Evolutionary conservation across 495 filamentous ascomycete genomes (phyloP).

Genomic region (Aspergillus homomorphus): DNA sequence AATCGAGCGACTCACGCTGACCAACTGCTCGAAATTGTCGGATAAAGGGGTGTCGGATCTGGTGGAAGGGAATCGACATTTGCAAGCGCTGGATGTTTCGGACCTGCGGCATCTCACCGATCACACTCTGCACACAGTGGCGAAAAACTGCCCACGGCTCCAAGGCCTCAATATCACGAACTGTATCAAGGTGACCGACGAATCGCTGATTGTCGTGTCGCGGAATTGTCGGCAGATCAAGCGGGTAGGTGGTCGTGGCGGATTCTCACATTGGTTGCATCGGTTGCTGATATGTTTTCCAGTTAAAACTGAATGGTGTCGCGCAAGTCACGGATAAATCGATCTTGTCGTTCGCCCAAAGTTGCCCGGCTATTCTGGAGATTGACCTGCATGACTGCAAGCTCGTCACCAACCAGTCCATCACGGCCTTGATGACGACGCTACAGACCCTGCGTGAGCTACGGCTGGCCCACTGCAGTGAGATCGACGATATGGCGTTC

Average conservation of each 20-base stretch:
- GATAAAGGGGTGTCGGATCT: constrained; percentile 79
- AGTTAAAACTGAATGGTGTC: constrained; percentile 95
- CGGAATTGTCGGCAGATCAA: constrained; percentile 83
- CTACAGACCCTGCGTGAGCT: constrained; percentile 83
- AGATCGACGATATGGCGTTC: constrained; percentile 84
- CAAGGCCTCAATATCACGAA: constrained; percentile 93
- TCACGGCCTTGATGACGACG: constrained; percentile 72
- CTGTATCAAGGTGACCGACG: constrained; percentile 80
- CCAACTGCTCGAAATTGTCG: constrained; percentile 80
- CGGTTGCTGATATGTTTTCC: constrained; percentile 27
- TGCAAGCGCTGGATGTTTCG: constrained; percentile 91
- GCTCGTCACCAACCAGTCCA: constrained; percentile 71
- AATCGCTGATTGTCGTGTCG: constrained; percentile 78
- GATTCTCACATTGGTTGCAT: background rate
- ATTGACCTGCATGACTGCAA: constrained; percentile 91
- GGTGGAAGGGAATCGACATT: constrained; percentile 71
- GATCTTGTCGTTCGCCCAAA: constrained; percentile 77
- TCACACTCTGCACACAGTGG: constrained; percentile 72
- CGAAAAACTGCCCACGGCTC: constrained; percentile 74
- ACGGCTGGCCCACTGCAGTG: constrained; percentile 75
- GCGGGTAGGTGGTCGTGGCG: constrained; percentile 54
- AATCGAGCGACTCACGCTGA: constrained; percentile 90
- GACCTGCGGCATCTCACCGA: constrained; percentile 77
- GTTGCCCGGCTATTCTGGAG: constrained; percentile 90
- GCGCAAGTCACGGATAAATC: constrained; percentile 71